Percentiles rank a stretch among this genome's conserved stretches.
phyloP scores from a whole-genome alignment of 2,329 filamentous ascomycete genomes.

The Trichophyton schoenleinii region DNA sequence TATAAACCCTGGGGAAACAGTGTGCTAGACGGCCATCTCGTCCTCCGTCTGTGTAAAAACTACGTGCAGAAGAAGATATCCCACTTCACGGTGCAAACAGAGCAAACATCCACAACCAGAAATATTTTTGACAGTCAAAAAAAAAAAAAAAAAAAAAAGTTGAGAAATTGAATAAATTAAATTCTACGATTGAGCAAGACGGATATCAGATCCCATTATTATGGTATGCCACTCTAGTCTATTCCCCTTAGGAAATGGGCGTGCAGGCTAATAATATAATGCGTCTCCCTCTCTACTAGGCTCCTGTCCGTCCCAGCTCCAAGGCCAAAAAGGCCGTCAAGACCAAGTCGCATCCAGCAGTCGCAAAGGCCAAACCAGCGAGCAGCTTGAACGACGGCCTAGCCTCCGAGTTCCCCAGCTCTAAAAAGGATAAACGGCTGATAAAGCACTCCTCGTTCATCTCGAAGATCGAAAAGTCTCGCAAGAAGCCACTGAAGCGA shows the following conservation, averaged over 20 bases:
- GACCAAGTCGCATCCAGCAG: constrained; percentile 13
- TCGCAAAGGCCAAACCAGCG: constrained; percentile 12
- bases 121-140: neutral
- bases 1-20: neutral
- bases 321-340: constrained; percentile 13
- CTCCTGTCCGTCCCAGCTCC: constrained; percentile 18
- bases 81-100: neutral
- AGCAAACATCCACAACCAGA: neutral
- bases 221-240: constrained; percentile 4
- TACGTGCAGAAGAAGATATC: neutral
- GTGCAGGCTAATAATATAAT: neutral
- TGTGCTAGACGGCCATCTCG: neutral
- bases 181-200: too few species aligned
- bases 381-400: constrained; percentile 5
- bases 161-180: too few species aligned
- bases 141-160: neutral
- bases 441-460: constrained; percentile 75
- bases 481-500: constrained; percentile 46
- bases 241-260: neutral
- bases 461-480: constrained; percentile 56
- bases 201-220: neutral
- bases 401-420: constrained; percentile 46
- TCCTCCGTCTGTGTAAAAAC: neutral
- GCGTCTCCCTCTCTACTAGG: constrained; percentile 13
- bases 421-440: constrained; percentile 70